A percentile compares a stretch with the other conserved stretches of the same genome.
These are phyloP conservation scores for Globisporangium canariense DNA, from an alignment of 352 stramenopile genomes.

Conservation along the genomic window DNA sequence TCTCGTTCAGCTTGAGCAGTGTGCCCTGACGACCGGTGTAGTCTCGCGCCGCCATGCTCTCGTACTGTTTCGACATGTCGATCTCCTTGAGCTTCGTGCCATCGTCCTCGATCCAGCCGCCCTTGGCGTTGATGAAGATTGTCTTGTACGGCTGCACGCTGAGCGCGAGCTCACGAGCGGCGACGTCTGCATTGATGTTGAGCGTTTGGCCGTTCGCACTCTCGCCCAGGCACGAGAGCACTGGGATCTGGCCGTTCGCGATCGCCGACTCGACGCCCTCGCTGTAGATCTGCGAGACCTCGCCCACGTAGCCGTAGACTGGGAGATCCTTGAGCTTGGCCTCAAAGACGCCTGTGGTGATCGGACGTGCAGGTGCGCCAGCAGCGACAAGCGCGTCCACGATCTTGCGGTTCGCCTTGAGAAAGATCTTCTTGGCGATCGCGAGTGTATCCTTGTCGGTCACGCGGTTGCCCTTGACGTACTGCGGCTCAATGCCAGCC, in stretches of 20 bases:
- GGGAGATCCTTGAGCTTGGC: conserved; percentile 76
- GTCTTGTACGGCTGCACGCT: conserved; percentile 84
- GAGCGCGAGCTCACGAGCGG: conserved; percentile 72
- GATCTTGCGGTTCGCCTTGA: conserved; percentile 79
- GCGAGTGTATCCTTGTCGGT: conserved; percentile 85
- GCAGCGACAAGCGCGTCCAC: conserved; percentile 69
- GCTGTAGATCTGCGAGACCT: conserved; percentile 74
- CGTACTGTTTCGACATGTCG: conserved; percentile 80
- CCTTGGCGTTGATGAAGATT: conserved; percentile 89
- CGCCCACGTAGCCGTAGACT: conserved; percentile 84
- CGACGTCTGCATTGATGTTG: conserved; percentile 90
- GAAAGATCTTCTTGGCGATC: conserved; percentile 85
- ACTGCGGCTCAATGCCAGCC: conserved; percentile 82
- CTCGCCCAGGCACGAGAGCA: conserved; percentile 84
- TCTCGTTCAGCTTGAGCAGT: conserved; percentile 91
- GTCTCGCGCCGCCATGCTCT: conserved; percentile 67
- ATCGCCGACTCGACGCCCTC: conserved; percentile 70
- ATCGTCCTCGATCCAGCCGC: conserved; percentile 85
- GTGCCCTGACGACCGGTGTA: conserved; percentile 88
- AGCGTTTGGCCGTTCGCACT: conserved; percentile 71
- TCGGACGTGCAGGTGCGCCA: conserved; percentile 65
- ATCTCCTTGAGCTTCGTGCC: conserved; percentile 82
- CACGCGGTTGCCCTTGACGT: conserved; percentile 85
- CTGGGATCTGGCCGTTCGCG: conserved; percentile 67
- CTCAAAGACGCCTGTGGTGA: conserved; percentile 84